Evolutionary conservation across 148 eudicot genomes (phyloP).

Genomic region (Rhododendron ferrugineum): DNA sequence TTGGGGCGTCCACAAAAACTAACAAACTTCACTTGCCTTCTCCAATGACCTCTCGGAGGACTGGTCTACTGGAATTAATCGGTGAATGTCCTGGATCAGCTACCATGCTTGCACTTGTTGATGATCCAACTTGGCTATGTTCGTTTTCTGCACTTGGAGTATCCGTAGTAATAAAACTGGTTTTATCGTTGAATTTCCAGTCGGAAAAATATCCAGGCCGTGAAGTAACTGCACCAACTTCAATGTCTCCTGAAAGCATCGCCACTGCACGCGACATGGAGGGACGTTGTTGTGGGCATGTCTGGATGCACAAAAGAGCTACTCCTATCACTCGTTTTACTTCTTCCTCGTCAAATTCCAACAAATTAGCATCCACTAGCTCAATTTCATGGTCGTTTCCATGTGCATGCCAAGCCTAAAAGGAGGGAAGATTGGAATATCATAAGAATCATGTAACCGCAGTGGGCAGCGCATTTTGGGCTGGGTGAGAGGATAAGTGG

Average conservation of each 20-base stretch:
- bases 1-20: neutral
- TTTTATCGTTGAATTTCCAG: slow-evolving; percentile 49
- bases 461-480: neutral
- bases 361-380: slow-evolving; percentile 50
- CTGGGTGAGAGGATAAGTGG: neutral
- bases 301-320: slow-evolving; percentile 83
- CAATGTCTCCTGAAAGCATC: slow-evolving; percentile 73
- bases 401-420: slow-evolving; percentile 67
- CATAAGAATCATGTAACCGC: neutral
- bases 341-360: slow-evolving; percentile 46
- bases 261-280: slow-evolving; percentile 84
- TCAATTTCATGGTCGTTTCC: slow-evolving; percentile 47
- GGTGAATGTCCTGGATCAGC: slow-evolving; percentile 22
- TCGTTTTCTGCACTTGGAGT: slow-evolving; percentile 13
- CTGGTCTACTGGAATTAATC: slow-evolving; percentile 5
- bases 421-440: neutral
- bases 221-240: slow-evolving; percentile 44
- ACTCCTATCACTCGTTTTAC: slow-evolving; percentile 52
- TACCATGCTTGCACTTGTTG: slow-evolving; percentile 23
- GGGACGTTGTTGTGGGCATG: slow-evolving; percentile 68
- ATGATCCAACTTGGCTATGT: slow-evolving; percentile 9
- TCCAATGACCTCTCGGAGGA: neutral
- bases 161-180: slow-evolving; percentile 31
- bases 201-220: slow-evolving; percentile 79
- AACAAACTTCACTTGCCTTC: slow-evolving; percentile 18